These are phyloP conservation scores for Solanum neorickii DNA, from an alignment of 257 asterid genomes.

Conservation along the genomic window DNA sequence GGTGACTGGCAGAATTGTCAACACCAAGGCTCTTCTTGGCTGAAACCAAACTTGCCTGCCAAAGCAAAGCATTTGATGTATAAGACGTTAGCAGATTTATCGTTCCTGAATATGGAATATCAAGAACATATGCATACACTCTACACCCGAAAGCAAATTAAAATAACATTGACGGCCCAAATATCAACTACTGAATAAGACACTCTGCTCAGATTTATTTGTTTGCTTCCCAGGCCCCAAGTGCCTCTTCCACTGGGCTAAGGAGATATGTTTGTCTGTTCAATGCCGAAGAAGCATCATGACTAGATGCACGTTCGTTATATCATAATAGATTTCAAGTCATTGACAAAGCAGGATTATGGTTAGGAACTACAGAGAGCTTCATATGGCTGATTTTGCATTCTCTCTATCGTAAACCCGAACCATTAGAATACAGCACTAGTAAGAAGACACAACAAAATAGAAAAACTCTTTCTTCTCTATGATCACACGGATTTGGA, in stretches of 20 bases:
- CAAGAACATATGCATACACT: background rate
- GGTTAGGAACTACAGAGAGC: background rate
- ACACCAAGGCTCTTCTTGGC: slow-evolving; percentile 51
- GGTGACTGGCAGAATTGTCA: slow-evolving; percentile 23
- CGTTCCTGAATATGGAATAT: background rate
- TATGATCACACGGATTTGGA: background rate
- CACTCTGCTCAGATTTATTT: background rate
- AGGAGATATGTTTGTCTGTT: background rate
- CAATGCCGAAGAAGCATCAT: background rate
- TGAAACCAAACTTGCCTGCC: slow-evolving; percentile 63
- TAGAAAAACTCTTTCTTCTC: background rate
- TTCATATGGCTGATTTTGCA: background rate
- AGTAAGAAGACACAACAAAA: background rate
- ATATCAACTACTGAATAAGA: background rate
- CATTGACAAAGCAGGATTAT: background rate
- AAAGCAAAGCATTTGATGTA: background rate
- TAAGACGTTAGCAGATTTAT: background rate
- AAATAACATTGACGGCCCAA: background rate
- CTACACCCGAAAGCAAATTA: background rate
- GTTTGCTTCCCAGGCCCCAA: background rate
- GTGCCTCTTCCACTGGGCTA: background rate
- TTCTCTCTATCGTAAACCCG: background rate
- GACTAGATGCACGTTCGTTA: background rate
- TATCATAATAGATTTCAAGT: background rate
- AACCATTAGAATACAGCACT: background rate